phyloP scores from a whole-genome alignment of 129 eudicot species.

The Daucus carota region DH1_v3.0 NC_030384.2:46273501-46274000 shows the following conservation, averaged over 20 bases:
- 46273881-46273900: constrained; percentile 65
- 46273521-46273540: not conserved
- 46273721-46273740: not conserved
- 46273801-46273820: constrained; percentile 31
- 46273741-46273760: not conserved
- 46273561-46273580: not conserved
- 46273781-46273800: constrained; percentile 9
- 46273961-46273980: no score
- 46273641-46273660: not conserved
- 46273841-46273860: constrained; percentile 62
- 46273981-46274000: no score
- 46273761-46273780: no score
- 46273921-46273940: constrained; percentile 4
- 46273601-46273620: no score
- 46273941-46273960: no score
- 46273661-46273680: not conserved
- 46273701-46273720: not conserved
- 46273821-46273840: constrained; percentile 53
- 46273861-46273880: constrained; percentile 50
- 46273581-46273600: not conserved
- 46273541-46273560: not conserved
- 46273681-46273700: not conserved
- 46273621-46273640: no score
- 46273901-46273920: constrained; percentile 40
- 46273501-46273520: constrained; percentile 55